Conservation (phyloP, 352 stramenopile species). For the Pythium sukuiense region DNA sequence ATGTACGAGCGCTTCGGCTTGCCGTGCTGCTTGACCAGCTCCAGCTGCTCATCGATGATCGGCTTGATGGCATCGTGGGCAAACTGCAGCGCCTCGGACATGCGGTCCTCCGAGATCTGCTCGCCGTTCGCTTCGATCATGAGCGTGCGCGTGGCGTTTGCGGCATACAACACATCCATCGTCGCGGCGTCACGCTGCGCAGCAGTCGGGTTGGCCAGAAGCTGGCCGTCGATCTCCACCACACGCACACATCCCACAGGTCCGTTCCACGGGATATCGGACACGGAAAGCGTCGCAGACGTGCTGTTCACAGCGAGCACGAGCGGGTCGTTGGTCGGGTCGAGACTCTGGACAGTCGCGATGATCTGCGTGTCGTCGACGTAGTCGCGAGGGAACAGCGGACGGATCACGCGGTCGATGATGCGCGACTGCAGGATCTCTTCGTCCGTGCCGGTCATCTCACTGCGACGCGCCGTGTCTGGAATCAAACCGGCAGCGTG, state of each 20-base stretch:
- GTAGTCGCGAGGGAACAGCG: constrained; percentile 94
- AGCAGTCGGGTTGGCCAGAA: constrained; percentile 92
- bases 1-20: constrained; percentile 74
- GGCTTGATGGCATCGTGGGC: constrained; percentile 62
- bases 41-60: constrained; percentile 63
- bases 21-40: constrained; percentile 47
- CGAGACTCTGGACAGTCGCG: constrained; percentile 87
- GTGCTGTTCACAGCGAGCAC: constrained; percentile 89
- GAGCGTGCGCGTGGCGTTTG: constrained; percentile 65
- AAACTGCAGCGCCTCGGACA: constrained; percentile 76
- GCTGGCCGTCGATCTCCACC: constrained; percentile 74
- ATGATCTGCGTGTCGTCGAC: constrained; percentile 95
- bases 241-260: constrained; percentile 90
- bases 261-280: constrained; percentile 88
- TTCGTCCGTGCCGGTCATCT: constrained; percentile 91
- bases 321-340: constrained; percentile 82
- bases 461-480: constrained; percentile 79
- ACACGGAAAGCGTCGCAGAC: constrained; percentile 82
- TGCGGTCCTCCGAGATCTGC: constrained; percentile 67
- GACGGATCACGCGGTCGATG: constrained; percentile 95
- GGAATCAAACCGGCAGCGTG: constrained; percentile 88
- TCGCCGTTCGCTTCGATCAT: constrained; percentile 90
- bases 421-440: constrained; percentile 96
- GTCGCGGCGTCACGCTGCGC: constrained; percentile 67
- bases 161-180: constrained; percentile 86